Percentiles rank a stretch among this genome's conserved stretches.
These are phyloP conservation scores for Conringia planisiliqua DNA, from an alignment of 345 rosid species.

Conservation along the genomic window DNA sequence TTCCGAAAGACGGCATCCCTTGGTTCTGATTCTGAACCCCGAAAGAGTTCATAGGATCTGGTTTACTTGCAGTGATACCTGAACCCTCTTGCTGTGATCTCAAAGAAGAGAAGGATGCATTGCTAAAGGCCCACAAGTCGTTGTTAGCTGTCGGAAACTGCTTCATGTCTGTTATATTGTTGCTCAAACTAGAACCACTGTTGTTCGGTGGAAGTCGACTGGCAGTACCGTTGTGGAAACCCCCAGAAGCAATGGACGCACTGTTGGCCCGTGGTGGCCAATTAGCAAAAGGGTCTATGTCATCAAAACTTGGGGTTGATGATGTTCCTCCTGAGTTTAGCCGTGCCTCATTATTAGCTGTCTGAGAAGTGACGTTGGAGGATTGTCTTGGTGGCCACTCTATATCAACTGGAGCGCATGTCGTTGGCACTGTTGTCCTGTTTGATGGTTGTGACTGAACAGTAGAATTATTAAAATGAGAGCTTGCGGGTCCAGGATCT, in stretches of 20 bases:
- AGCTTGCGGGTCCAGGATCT: conserved; percentile 23
- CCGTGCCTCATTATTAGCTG: conserved; percentile 37
- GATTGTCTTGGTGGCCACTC: conserved; percentile 87
- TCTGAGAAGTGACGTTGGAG: conserved; percentile 33
- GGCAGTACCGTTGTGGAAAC: conserved; percentile 7
- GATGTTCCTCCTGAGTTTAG: conserved; percentile 37
- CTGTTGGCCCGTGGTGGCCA: conserved; percentile 73
- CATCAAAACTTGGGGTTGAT: conserved; percentile 50
- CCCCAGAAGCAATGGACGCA: conserved; percentile 15
- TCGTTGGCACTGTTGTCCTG: conserved; percentile 36
- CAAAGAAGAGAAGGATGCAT: conserved; percentile 34
- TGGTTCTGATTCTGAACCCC: conserved; percentile 59
- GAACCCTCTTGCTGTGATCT: conserved; percentile 37
- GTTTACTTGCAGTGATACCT: conserved; percentile 20
- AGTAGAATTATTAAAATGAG: conserved; percentile 39
- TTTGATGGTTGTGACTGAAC: conserved; percentile 41
- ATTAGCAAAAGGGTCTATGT: conserved; percentile 85
- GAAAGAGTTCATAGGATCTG: conserved; percentile 41
- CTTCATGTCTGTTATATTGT: conserved; percentile 29
- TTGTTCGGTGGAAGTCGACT: conserved; percentile 42
- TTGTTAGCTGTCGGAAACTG: conserved; percentile 31
- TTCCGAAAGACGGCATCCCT: conserved; percentile 35
- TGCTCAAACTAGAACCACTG: conserved; percentile 28
- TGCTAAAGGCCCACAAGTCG: conserved; percentile 53
- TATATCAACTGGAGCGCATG: conserved; percentile 67